phyloP scores from a whole-genome alignment of 2,329 filamentous ascomycete genomes.

The Aspergillus nomiae region DNA sequence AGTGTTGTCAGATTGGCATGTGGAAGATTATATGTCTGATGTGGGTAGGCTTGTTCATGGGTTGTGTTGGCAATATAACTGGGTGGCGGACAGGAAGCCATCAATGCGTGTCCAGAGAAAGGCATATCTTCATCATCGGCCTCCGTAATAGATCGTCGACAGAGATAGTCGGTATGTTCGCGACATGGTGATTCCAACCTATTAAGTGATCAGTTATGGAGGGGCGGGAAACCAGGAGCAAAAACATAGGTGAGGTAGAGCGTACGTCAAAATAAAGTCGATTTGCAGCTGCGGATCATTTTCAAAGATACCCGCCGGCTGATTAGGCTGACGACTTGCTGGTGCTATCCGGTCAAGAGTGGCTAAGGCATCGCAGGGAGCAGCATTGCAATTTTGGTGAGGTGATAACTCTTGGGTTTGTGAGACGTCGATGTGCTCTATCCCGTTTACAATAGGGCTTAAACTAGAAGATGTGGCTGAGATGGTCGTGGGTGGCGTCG shows the following conservation, averaged over 20 bases:
- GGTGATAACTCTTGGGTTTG: conserved; percentile 27
- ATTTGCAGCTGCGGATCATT: conserved; percentile 49
- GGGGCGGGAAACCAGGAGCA: background rate
- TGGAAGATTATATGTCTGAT: conserved; percentile 77
- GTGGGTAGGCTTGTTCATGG: conserved; percentile 57
- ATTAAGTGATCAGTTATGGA: conserved; percentile 17
- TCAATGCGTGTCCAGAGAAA: conserved; percentile 84
- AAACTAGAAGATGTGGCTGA: conserved; percentile 25
- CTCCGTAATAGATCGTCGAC: conserved; percentile 68
- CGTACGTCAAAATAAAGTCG: conserved; percentile 52
- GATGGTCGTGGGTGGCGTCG: conserved; percentile 15
- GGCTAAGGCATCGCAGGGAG: conserved; percentile 27
- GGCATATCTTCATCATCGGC: conserved; percentile 62
- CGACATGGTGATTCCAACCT: conserved; percentile 59
- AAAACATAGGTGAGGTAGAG: conserved; percentile 1
- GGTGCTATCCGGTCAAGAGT: conserved; percentile 27
- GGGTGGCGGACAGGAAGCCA: conserved; percentile 85
- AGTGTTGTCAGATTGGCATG: conserved; percentile 78
- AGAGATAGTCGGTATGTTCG: conserved; percentile 73
- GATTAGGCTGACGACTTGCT: conserved; percentile 20
- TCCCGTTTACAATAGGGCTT: conserved; percentile 31
- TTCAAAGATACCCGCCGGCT: conserved; percentile 44
- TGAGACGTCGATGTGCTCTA: conserved; percentile 33
- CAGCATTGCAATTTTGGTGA: conserved; percentile 24
- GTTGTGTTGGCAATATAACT: conserved; percentile 60